Base-by-base conservation (phyloP, 257 asterid genomes). In the Solanum commersonii region DNA sequence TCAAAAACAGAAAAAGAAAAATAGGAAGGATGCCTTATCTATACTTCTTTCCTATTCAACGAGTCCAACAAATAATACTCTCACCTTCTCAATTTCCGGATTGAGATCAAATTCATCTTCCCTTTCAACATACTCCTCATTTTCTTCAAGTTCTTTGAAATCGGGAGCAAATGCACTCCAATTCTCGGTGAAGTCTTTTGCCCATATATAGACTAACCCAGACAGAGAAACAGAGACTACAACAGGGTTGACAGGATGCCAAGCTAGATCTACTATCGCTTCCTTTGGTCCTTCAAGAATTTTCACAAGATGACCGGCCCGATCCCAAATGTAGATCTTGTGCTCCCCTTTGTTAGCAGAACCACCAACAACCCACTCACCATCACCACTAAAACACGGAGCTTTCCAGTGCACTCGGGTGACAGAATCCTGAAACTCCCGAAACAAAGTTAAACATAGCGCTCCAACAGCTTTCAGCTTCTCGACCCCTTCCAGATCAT, bases 81-180 rank as follows among this genome's bases (percentile, higher is more conserved):
- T 49, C 70, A 96, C 99, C 91, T 94, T 94, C 88, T 94, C 98
- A 14, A 91, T 88, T 87, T 94, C 97, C 18, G 96, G 96, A 86
- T 93, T 91, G 90, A 96, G 88, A 92, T 96, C 98, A 90, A 96
- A 95, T 88, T 96, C 99, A 89, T 96, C 99, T 89, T 96, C 99
- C 89, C 95, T 90, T 88, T 96, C 99, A 78, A 96, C 93, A 89
- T 96, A 96, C 94, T 96, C 99, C 91, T 96, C 98, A 70, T 94
- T 96, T 91, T 96, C 99, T 94, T 95, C 99, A 1, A 96, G 97
- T 92, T 96, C 99, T 90, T 94, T 94, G 88, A 96, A 95, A 90
- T 96, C 98, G 29, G 99, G 98, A 77, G 99, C 99, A 93, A 96
- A 96, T 33, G 99, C 97, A 88, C 99, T 96, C 99, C 99, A 96